Conservation (phyloP, 2,329 filamentous ascomycete genomes). For the Colletotrichum spaethianum region DNA sequence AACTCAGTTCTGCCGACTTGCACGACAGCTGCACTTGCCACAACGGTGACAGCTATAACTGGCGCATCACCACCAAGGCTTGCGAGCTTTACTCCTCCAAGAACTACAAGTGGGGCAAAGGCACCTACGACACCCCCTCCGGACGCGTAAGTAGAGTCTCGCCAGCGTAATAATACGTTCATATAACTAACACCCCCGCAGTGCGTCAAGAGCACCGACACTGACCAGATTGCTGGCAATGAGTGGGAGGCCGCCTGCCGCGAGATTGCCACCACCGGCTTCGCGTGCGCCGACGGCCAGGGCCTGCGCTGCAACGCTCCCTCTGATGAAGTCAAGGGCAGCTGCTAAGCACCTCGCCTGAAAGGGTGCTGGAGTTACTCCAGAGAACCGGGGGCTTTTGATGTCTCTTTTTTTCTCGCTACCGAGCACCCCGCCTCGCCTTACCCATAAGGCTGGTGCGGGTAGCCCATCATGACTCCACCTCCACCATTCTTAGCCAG, state of each 20-base stretch:
- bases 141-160: conserved; percentile 31
- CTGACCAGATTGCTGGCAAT: conserved; percentile 40
- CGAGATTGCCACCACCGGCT: conserved; percentile 40
- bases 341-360: conserved; percentile 34
- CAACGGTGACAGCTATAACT: conserved; percentile 46
- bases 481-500: conserved; percentile 25
- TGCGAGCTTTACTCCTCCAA: conserved; percentile 40
- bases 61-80: conserved; percentile 44
- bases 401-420: background rate
- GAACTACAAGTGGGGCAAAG: conserved; percentile 38
- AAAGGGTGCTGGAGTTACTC: background rate
- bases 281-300: conserved; percentile 43
- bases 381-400: background rate
- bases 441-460: conserved; percentile 17
- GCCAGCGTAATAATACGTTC: no score
- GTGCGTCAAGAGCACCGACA: conserved; percentile 36
- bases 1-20: conserved; percentile 42
- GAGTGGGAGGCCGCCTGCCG: conserved; percentile 43
- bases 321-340: conserved; percentile 32
- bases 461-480: conserved; percentile 21
- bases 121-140: conserved; percentile 36
- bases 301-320: conserved; percentile 43
- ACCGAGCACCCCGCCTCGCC: conserved; percentile 2
- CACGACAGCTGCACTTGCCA: conserved; percentile 44
- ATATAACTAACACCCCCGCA: background rate